Base-by-base conservation (phyloP, 2,329 filamentous ascomycete genomes). In the Talaromyces islandicus region DNA sequence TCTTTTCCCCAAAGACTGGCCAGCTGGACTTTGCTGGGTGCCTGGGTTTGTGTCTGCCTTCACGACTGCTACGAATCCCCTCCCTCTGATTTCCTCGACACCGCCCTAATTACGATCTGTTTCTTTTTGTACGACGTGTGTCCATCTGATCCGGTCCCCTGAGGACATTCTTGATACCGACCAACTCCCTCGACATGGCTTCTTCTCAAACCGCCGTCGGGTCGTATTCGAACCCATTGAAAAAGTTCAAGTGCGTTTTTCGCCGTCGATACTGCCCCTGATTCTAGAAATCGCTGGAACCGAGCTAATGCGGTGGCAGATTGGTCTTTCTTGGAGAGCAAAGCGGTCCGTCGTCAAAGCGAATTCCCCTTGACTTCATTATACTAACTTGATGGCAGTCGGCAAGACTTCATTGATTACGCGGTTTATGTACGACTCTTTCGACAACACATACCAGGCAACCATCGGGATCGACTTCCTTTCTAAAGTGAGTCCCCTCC, bases 371-470 rank as follows among this genome's bases (percentile, higher is more conserved):
- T 7, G 21, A 35, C 3, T 14, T 56, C 17, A 56, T 48, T 60
- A 48, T 54, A 63, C 66, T 71, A 62, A 70, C 58, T 41, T 58
- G 53, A 14, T 35, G 53, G 63, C 75, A 97, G 94, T 99, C 70
- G 94, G 94, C 74, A 99, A 99, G 82, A 99, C 94, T 32, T 99
- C 94, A 64, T 81, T 99, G 70, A 99, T 99, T 76, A 99, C 94
- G 67, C 88, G 94, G 66, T 99, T 99, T 83, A 99, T 99, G 94
- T 99, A 99, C 83, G 94, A 99, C 79, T 97, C 94, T 54, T 99
- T 99, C 82, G 94, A 99, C 83, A 97, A 96, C 80, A 97, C 93
- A 83, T 99, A 99, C 81, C 94, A 99, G 79, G 94, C 94, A 60
- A 99, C 94, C 43, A 97, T 99, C 73, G 94, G 94, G 72, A 99